A percentile compares a stretch with the other conserved stretches of the same genome.
These are phyloP conservation scores for Zizania latifolia DNA, from an alignment of 176 grass and related monocot species.

Conservation along the genomic window DNA sequence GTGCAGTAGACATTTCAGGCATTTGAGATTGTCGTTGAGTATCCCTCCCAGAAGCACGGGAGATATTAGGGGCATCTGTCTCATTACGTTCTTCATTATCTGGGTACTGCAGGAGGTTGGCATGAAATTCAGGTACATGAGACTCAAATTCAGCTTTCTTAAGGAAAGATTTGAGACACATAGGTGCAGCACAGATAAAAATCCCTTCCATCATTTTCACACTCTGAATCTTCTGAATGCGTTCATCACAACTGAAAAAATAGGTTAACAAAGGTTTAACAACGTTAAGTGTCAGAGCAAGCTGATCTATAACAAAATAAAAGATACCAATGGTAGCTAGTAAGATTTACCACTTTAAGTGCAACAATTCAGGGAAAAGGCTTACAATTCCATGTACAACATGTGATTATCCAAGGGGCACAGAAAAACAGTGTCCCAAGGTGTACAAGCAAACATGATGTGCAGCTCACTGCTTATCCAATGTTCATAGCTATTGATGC, in stretches of 20 bases:
- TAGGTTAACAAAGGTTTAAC: slow-evolving; percentile 31
- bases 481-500: neutral
- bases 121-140: slow-evolving; percentile 66
- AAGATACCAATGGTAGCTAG: neutral
- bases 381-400: neutral
- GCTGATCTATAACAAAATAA: neutral
- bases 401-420: neutral
- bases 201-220: slow-evolving; percentile 98
- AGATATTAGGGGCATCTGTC: slow-evolving; percentile 55
- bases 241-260: slow-evolving; percentile 75
- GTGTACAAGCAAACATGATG: neutral
- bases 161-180: slow-evolving; percentile 93
- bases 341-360: neutral
- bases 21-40: slow-evolving; percentile 51
- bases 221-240: slow-evolving; percentile 95
- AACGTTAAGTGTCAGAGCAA: neutral
- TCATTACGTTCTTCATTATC: slow-evolving; percentile 53
- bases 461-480: neutral
- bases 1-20: slow-evolving; percentile 75
- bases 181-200: slow-evolving; percentile 88
- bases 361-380: neutral
- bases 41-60: slow-evolving; percentile 47
- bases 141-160: slow-evolving; percentile 70
- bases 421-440: neutral
- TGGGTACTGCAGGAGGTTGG: slow-evolving; percentile 52